Evolutionary conservation across 2,329 filamentous ascomycete species (phyloP).

Genomic region (Dactylellina haptotyla): DNA sequence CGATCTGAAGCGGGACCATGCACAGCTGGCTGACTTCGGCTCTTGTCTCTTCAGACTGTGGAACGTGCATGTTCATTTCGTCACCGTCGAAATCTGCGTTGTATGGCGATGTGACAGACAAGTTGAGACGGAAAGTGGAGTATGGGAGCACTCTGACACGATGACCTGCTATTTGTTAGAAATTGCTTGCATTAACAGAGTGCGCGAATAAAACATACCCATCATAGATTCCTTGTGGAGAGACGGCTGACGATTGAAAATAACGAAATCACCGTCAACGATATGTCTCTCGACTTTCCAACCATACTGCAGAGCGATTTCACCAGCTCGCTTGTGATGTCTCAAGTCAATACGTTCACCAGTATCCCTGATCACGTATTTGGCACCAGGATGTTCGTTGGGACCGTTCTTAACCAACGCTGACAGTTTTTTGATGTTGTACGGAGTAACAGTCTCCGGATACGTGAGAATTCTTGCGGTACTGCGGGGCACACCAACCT

Average conservation of each 20-base stretch:
- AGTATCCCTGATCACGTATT: conserved; percentile 93
- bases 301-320: conserved; percentile 89
- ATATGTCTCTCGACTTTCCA: conserved; percentile 99
- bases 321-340: conserved; percentile 86
- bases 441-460: conserved; percentile 94
- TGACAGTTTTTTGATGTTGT: conserved; percentile 94
- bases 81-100: conserved; percentile 99
- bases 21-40: conserved; percentile 94
- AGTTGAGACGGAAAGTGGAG: conserved; percentile 95
- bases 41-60: conserved; percentile 94
- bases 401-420: conserved; percentile 91
- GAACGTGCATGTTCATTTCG: conserved; percentile 99
- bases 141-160: conserved; percentile 98
- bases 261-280: conserved; percentile 94
- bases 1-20: conserved; percentile 98
- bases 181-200: background rate
- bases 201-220: conserved; percentile 66
- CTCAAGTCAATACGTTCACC: conserved; percentile 94
- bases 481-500: conserved; percentile 94
- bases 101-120: conserved; percentile 98
- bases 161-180: conserved; percentile 65
- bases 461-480: conserved; percentile 95
- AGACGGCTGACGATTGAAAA: conserved; percentile 99
- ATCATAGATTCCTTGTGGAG: conserved; percentile 99
- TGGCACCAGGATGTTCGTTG: conserved; percentile 92